Evolutionary conservation across 495 filamentous ascomycete species (phyloP), one percentile per base, ranked within the genome.

Genomic region (Trichocladium antarcticum): DNA sequence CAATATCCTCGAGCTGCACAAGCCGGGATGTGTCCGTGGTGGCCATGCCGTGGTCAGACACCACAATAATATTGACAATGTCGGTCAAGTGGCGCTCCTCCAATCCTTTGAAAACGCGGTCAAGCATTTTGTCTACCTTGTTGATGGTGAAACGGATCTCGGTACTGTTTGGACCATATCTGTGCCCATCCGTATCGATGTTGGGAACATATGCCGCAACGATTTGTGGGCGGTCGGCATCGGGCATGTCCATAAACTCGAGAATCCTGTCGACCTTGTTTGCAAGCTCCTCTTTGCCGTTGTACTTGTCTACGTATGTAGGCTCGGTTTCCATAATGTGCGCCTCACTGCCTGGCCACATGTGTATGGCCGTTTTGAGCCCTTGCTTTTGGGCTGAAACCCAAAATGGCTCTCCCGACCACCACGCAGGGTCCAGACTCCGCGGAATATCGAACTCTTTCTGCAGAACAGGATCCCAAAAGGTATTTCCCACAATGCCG

Each of bases 11-110:
- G n/a, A 97, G 68, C 62, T 97, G 92, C 20, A 99, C 76, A 34
- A 95, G 68, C n/a, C 90, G 79, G 15, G 80, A 73, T 0, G 74
- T 78, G 31, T 86, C 82, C 0, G 92, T 96, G 1, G 85, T 90
- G 4, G 90, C 90, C 92, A 99, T 99, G 17, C 92, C 92, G 57
- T 99, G 92, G 64, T 99, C 92, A 10, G 87, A 94, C 14, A 99
- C 89, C n/a, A 99, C 76, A 29, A 99, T 79, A n/a, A 99, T 76
- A 54, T 99, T 99, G 57, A 96, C 85, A 38, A 97, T 81, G 9
- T 82, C 61, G 0, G 89, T 95, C 14, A 97, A 70, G 57, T 96
- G 94, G 20, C 92, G 80, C 27, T 74, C 70, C 49, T 90, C 74
- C 0, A 99, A 68, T 0, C 89, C 89, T 7, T 72, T 58, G 57